A percentile compares a stretch with the other conserved stretches of the same genome.
Evolutionary conservation across 176 grass and related monocot genomes (phyloP).

Genomic region (Leersia perrieri): DNA sequence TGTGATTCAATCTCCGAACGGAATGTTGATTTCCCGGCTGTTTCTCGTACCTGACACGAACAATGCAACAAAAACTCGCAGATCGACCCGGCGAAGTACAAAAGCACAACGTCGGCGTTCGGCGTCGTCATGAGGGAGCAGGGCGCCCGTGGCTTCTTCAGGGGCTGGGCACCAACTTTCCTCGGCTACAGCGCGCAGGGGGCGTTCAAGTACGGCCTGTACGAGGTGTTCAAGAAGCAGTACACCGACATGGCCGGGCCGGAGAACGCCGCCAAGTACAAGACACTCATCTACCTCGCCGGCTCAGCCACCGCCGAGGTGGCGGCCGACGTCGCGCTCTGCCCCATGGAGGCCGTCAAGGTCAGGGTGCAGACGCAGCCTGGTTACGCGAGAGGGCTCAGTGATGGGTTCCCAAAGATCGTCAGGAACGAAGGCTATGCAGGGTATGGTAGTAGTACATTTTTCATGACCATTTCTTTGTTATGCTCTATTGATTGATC

Average conservation of each 20-base stretch:
- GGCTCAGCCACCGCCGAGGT: conserved; percentile 79
- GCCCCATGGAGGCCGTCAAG: conserved; percentile 89
- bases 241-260: conserved; percentile 68
- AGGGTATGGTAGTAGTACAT: conserved; percentile 41
- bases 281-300: conserved; percentile 84
- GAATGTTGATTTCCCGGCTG: not conserved
- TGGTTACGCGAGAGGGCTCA: conserved; percentile 60
- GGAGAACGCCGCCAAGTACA: conserved; percentile 73
- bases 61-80: conserved; percentile 13
- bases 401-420: conserved; percentile 73
- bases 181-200: conserved; percentile 85
- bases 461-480: not conserved
- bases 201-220: conserved; percentile 82
- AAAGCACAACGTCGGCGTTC: conserved; percentile 72
- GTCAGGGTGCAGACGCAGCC: conserved; percentile 83
- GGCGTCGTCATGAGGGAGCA: conserved; percentile 70
- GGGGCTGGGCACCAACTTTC: conserved; percentile 81
- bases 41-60: not conserved
- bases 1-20: not conserved
- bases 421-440: conserved; percentile 58
- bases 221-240: conserved; percentile 87
- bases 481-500: not conserved
- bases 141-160: conserved; percentile 62
- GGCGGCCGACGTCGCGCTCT: conserved; percentile 74
- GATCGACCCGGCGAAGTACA: conserved; percentile 83